Conservation (phyloP, 2,329 filamentous ascomycete species). For the Trichoderma breve region DNA sequence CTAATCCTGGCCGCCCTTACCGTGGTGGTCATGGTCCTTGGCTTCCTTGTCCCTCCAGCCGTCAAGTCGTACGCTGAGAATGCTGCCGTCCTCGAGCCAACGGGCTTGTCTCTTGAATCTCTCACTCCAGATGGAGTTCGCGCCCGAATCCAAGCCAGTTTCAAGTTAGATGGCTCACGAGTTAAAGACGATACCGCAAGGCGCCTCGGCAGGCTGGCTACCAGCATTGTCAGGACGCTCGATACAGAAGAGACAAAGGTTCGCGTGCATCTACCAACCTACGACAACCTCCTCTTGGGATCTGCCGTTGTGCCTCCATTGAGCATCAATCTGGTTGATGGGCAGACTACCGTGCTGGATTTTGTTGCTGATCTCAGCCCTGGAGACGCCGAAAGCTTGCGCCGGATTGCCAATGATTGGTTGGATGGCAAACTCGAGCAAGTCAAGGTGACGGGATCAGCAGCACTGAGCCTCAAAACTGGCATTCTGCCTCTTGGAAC, state of each 20-base stretch:
- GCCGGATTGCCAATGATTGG: slow-evolving; percentile 83
- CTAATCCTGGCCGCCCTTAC: slow-evolving; percentile 60
- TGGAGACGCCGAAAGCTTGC: slow-evolving; percentile 73
- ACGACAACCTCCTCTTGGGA: slow-evolving; percentile 73
- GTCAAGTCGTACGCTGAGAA: slow-evolving; percentile 85
- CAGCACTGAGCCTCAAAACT: slow-evolving; percentile 70
- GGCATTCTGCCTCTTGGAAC: slow-evolving; percentile 77
- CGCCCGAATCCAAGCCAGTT: slow-evolving; percentile 77
- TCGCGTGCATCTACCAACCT: slow-evolving; percentile 78
- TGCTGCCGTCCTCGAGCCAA: slow-evolving; percentile 78
- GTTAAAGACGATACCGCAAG: slow-evolving; percentile 70
- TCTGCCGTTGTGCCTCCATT: slow-evolving; percentile 74
- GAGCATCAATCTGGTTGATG: slow-evolving; percentile 73
- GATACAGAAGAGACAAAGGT: slow-evolving; percentile 72
- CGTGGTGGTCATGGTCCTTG: slow-evolving; percentile 69
- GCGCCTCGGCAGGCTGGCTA: slow-evolving; percentile 72
- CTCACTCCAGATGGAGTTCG: slow-evolving; percentile 76
- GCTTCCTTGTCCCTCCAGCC: slow-evolving; percentile 76
- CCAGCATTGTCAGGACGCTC: slow-evolving; percentile 75
- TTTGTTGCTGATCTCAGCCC: slow-evolving; percentile 74
- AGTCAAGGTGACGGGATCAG: slow-evolving; percentile 70
- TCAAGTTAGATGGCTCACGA: slow-evolving; percentile 73
- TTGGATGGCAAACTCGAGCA: slow-evolving; percentile 72
- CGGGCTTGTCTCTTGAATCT: slow-evolving; percentile 78
- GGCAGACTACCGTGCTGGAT: slow-evolving; percentile 73